Base-by-base conservation (phyloP, 768 basidiomycete species). In the Russula compacta region DNA sequence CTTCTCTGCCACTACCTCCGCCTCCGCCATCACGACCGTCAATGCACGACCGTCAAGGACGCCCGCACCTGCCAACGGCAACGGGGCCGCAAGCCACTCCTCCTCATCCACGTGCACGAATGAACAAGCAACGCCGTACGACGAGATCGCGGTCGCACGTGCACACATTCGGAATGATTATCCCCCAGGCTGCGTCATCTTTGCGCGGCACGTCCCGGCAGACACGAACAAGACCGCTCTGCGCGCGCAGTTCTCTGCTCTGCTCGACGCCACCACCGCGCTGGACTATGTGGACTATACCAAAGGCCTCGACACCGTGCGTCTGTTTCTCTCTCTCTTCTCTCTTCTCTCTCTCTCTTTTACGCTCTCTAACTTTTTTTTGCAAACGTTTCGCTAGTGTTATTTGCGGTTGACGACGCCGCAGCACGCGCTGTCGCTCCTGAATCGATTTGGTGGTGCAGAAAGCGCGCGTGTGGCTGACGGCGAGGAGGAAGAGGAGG, bases 191-290 rank as follows among this genome's bases (percentile, higher is more conserved):
- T 89, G 88, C 59, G 81, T 93, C 8, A 76, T 89, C 35, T 88
- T 86, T 68, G 80, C 83, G 6, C 83, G 84, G 46, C 79, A 89
- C 69, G 68, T 92, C 8, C 86, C 91, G 61, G 75, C 81, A 3
- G 82, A 83, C 59, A 89, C 89, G 32, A 93, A 91, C 70, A 92
- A 91, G 71, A 92, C 91, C 0, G 85, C 87, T 0, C 75, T 93
- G 15, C 85, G 83, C 46, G 70, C 75, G 2, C 69, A 89, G 6
- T 84, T 91, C 61, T 67, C 75, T 0, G 77, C 81, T 2, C 78
- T 83, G 47, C 62, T 67, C 5, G 29, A n/a, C 19, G 67, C 56
- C 15, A 72, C 73, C 7, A 80, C 77, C 0, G 81, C 76, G 2
- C 70, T 92, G 33, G 87, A 92, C 67, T 93, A 93, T 58, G 79